Evolutionary conservation across 805 yeast genomes (phyloP).

Genomic region (Hanseniaspora osmophila): DNA sequence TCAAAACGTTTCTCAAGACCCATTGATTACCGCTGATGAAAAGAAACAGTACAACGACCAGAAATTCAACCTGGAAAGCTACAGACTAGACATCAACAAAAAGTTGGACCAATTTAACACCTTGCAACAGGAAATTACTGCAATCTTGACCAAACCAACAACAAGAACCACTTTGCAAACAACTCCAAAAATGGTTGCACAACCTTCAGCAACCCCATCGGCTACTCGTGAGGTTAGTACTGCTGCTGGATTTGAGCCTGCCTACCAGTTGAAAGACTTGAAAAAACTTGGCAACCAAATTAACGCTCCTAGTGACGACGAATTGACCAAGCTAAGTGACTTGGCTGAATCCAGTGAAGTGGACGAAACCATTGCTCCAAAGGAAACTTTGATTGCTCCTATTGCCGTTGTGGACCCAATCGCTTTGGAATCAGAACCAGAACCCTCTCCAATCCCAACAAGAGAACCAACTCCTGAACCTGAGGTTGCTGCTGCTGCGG

Average conservation of each 20-base stretch:
- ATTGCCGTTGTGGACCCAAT: background rate
- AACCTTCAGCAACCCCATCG: background rate
- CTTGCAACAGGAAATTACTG: conserved; percentile 13
- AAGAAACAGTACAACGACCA: conserved; percentile 12
- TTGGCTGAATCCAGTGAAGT: conserved; percentile 13
- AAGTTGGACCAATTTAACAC: conserved; percentile 7
- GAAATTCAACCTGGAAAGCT: conserved; percentile 10
- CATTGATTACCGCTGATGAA: conserved; percentile 8
- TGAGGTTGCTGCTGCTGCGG: background rate
- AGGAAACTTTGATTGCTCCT: background rate
- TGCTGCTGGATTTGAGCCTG: background rate
- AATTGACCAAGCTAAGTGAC: background rate
- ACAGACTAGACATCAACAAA: background rate
- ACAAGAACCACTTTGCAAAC: too few relatives aligned
- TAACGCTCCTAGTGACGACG: background rate
- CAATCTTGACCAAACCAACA: conserved; percentile 1
- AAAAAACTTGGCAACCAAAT: background rate
- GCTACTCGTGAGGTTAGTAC: background rate
- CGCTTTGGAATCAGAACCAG: background rate
- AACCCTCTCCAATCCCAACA: background rate
- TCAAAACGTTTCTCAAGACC: conserved; percentile 8
- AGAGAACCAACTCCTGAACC: background rate
- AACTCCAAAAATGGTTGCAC: too few relatives aligned
- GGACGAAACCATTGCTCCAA: conserved; percentile 8
- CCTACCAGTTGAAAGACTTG: background rate